phyloP scores from a whole-genome alignment of 495 filamentous ascomycete species.

The Penicillium herquei region DNA sequence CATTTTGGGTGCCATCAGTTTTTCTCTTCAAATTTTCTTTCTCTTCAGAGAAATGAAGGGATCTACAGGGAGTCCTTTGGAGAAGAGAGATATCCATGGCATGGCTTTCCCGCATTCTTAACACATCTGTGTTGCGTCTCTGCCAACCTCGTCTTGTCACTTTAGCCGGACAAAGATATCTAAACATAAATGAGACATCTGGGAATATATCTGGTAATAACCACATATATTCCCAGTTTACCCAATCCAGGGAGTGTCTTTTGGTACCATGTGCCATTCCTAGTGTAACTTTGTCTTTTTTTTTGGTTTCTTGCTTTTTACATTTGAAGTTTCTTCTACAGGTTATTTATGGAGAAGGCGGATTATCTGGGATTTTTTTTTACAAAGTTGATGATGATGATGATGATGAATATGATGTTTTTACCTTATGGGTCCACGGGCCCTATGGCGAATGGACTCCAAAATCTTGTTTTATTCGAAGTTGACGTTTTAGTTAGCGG shows the following conservation, averaged over 20 bases:
- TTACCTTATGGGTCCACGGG: too few relatives aligned
- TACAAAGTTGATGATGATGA: too few relatives aligned
- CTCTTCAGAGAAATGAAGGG: neutral
- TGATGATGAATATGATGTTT: too few relatives aligned
- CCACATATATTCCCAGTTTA: neutral
- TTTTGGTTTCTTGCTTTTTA: neutral
- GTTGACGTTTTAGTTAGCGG: neutral
- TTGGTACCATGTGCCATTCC: neutral
- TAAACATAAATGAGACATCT: slow-evolving; percentile 5
- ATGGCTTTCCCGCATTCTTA: neutral
- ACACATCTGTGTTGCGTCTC: neutral
- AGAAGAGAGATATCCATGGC: neutral
- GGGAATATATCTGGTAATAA: slow-evolving; percentile 1
- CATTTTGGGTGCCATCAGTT: too few relatives aligned
- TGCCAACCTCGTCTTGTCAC: neutral
- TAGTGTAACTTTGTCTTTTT: neutral
- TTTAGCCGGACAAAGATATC: neutral
- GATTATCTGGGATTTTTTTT: too few relatives aligned
- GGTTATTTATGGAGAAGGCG: too few relatives aligned
- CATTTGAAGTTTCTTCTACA: too few relatives aligned
- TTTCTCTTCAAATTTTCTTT: neutral
- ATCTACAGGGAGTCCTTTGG: neutral
- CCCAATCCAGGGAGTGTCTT: neutral
- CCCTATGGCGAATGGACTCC: too few relatives aligned
- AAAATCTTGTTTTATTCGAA: too few relatives aligned